Conservation (phyloP, 345 rosid genomes). For the Gossypium stocksii region DNA sequence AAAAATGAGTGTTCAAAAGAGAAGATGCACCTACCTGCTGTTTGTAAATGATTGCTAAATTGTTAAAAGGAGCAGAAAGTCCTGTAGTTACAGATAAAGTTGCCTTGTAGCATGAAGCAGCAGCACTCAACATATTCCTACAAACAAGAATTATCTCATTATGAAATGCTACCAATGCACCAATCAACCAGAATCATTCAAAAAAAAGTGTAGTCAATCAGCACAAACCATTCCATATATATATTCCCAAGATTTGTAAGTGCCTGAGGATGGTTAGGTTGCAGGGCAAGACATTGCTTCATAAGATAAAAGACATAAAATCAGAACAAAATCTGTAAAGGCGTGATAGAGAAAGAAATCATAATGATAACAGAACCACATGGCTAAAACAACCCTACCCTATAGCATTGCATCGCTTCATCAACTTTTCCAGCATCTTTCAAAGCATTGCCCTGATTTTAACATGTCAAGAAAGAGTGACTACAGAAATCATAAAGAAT, state of each 20-base stretch:
- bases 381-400: slow-evolving; percentile 38
- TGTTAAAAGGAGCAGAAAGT: slow-evolving; percentile 93
- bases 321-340: slow-evolving; percentile 1
- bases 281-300: slow-evolving; percentile 89
- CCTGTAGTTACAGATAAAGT: slow-evolving; percentile 89
- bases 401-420: slow-evolving; percentile 89
- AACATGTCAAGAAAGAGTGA: not conserved
- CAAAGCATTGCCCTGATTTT: slow-evolving; percentile 80
- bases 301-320: slow-evolving; percentile 14
- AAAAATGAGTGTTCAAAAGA: not conserved
- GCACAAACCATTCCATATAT: slow-evolving; percentile 80
- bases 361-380: not conserved
- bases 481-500: not conserved
- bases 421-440: slow-evolving; percentile 90
- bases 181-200: slow-evolving; percentile 7
- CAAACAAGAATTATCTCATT: slow-evolving; percentile 16
- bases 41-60: slow-evolving; percentile 90
- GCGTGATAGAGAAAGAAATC: slow-evolving; percentile 14
- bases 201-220: slow-evolving; percentile 18
- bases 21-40: slow-evolving; percentile 58
- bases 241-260: slow-evolving; percentile 94
- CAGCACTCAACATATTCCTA: slow-evolving; percentile 81
- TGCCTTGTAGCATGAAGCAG: slow-evolving; percentile 84
- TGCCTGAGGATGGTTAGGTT: slow-evolving; percentile 92
- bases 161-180: not conserved